Percentiles rank a stretch among this genome's conserved stretches.
Conservation (phyloP, 2,329 filamentous ascomycete species). For the Alternaria incomplexa region DNA sequence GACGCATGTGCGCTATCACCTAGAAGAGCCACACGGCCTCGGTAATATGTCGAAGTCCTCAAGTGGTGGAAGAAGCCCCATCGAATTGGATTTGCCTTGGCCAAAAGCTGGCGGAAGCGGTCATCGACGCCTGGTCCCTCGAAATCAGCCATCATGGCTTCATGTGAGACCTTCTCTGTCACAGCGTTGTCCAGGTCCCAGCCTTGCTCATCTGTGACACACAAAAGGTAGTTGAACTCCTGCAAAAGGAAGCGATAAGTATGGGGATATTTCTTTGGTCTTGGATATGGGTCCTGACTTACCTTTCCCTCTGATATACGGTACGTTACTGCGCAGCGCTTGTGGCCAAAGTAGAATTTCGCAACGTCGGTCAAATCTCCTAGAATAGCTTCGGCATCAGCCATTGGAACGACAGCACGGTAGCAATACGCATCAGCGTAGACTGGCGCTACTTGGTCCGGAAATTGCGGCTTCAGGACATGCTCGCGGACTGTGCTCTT, state of each 20-base stretch:
- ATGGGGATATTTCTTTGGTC: neutral
- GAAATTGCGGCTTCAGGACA: neutral
- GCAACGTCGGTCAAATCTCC: neutral
- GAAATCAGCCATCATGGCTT: neutral
- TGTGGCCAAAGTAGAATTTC: neutral
- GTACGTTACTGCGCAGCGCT: neutral
- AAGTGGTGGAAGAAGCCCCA: neutral
- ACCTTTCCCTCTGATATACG: neutral
- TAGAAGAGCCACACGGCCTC: neutral
- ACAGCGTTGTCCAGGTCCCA: neutral
- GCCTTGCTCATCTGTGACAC: neutral
- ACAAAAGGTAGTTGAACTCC: neutral
- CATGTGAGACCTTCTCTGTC: neutral
- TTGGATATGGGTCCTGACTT: neutral
- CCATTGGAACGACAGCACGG: neutral
- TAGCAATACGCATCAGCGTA: neutral
- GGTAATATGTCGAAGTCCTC: neutral
- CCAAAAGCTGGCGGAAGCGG: neutral
- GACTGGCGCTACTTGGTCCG: neutral
- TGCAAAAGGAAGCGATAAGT: neutral
- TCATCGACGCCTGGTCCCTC: neutral
- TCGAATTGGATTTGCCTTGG: neutral
- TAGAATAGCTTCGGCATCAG: neutral
- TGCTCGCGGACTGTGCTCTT: neutral
- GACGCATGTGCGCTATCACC: neutral